A percentile compares a stretch with the other conserved stretches of the same genome.
These are phyloP conservation scores for Claviceps humidiphila DNA, from an alignment of 2,329 filamentous ascomycete species.

Conservation along the genomic window DNA sequence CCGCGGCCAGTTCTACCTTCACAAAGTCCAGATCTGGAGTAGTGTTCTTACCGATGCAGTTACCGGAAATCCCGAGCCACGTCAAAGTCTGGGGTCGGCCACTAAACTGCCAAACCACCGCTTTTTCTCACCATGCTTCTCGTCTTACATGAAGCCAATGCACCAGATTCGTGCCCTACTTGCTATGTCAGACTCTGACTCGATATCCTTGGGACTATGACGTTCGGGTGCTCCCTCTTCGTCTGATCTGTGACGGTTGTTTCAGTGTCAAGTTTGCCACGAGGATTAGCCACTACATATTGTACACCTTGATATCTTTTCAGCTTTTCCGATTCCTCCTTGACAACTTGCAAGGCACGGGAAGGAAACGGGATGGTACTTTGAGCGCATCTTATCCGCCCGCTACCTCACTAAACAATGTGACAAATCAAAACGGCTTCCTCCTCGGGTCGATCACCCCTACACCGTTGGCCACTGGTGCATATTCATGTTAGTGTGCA, in stretches of 20 bases:
- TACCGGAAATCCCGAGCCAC: not conserved
- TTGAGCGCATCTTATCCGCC: not conserved
- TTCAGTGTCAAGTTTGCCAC: not conserved
- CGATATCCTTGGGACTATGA: not conserved
- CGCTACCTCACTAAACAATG: not conserved
- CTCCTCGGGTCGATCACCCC: not conserved
- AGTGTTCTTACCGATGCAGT: not conserved
- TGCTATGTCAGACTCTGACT: not conserved
- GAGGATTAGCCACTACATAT: not conserved
- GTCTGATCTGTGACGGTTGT: not conserved
- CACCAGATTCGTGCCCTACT: not conserved
- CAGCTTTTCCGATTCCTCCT: not conserved
- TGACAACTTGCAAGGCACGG: not conserved
- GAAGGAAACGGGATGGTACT: not conserved
- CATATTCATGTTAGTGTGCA: slow-evolving; percentile 3
- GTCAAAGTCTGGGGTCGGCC: not conserved
- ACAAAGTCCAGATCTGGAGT: not conserved
- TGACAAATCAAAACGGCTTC: slow-evolving; percentile 4
- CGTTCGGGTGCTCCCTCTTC: not conserved
- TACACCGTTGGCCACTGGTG: slow-evolving; percentile 3
- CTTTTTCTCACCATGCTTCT: not conserved
- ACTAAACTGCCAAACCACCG: not conserved
- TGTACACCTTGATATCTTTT: not conserved
- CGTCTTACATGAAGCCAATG: slow-evolving; percentile 1
- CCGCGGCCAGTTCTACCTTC: not conserved